phyloP scores from a whole-genome alignment of 2,329 filamentous ascomycete genomes.

The Lachnellula arida region DNA sequence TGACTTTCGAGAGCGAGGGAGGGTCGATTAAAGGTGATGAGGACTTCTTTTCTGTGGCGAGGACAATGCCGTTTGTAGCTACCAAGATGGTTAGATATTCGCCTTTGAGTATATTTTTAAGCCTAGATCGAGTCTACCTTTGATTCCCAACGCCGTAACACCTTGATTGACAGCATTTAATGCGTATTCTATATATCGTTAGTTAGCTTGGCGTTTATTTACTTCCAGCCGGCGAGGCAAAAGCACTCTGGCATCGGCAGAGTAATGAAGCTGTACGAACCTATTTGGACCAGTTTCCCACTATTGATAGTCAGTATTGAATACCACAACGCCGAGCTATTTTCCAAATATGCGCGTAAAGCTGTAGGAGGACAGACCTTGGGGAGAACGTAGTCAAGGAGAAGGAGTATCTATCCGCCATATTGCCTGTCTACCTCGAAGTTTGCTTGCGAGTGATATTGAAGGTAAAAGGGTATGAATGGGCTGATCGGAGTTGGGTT shows the following conservation, averaged over 20 bases:
- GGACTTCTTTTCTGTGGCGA: constrained; percentile 99
- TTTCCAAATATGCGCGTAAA: constrained; percentile 12
- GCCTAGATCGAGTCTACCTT: constrained; percentile 56
- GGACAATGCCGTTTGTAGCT: constrained; percentile 98
- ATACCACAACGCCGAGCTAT: constrained; percentile 4
- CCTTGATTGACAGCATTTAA: constrained; percentile 99
- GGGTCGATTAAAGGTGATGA: constrained; percentile 96
- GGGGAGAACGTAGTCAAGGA: constrained; percentile 99
- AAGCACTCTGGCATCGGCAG: constrained; percentile 3
- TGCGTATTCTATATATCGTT: constrained; percentile 74
- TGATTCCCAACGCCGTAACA: constrained; percentile 96
- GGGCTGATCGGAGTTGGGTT: constrained; percentile 4
- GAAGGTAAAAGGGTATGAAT: background rate
- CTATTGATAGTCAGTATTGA: constrained; percentile 44
- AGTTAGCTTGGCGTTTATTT: constrained; percentile 16
- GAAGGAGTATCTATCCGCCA: constrained; percentile 99
- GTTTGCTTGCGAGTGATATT: constrained; percentile 1
- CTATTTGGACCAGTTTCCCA: constrained; percentile 98
- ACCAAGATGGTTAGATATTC: constrained; percentile 5
- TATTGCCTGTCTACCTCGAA: constrained; percentile 40
- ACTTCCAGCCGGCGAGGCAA: constrained; percentile 8
- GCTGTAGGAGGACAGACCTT: constrained; percentile 59
- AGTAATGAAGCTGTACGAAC: constrained; percentile 42
- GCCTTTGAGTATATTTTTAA: background rate
- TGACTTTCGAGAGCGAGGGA: constrained; percentile 93